Base-by-base conservation (phyloP, 2,329 filamentous ascomycete species). In the Dactylella cylindrospora region DNA sequence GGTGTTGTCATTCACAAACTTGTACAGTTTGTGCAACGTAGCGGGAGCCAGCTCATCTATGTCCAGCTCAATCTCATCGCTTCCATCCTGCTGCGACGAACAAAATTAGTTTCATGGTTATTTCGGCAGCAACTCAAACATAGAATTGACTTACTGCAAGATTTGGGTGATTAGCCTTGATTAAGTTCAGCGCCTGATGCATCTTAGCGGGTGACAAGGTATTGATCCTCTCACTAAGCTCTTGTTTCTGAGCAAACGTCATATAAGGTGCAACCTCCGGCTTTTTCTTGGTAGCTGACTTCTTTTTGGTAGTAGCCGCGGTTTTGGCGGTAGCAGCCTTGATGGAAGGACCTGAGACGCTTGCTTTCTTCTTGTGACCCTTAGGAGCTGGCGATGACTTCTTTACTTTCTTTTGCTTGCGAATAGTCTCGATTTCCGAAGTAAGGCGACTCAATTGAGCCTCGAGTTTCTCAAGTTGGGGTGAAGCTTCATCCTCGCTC, bases 211-310 rank as follows among this genome's bases (percentile, higher is more conserved):
- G 85, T 13, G 90, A 84, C 54, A 97, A 82, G 65, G 84, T 84
- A 68, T 85, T 86, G 66, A 95, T 93, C 10, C 87, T 86, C 57
- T 85, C 84, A 1, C 89, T 91, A 55, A 98, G 94, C 66, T 90
- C 82, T 55, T 93, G 88, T 77, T 97, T 97, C 74, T 98, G 90
- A 2, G 85, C 79, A 59, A 84, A 81, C 5, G 82, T 84, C 36
- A 89, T 84, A 62, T 77, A 79, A 0, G 70, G 70, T 64, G 73
- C 65, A 57, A 59, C 54, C 38, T 65, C 57, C 15, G 73, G 70
- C 3, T 74, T 69, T 68, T 80, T 79, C 71, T 82, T 76, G 26
- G 53, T 62, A 20, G 22, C 22, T 55, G 71, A 70, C 25, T 57
- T 65, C 60, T 68, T 68, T 68, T 71, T 73, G 20, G 55, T 32